Conservation (phyloP, 768 basidiomycete genomes). For the Pulveroboletus frians region DNA sequence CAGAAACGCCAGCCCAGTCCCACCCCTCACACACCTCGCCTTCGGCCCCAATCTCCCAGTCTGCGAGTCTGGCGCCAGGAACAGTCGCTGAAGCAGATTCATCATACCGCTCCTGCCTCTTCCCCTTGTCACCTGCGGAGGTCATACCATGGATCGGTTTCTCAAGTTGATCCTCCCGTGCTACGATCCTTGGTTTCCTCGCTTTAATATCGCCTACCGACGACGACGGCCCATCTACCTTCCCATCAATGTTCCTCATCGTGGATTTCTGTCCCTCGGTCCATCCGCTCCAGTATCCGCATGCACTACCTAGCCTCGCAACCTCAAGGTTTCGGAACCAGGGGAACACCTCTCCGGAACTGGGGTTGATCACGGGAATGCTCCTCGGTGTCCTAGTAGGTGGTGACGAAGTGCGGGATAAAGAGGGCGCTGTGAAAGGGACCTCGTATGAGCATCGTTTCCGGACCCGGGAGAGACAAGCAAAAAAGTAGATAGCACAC, state of each 20-base stretch:
- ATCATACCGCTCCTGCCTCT: conserved; percentile 10
- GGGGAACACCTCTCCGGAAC: conserved; percentile 20
- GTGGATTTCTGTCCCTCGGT: conserved; percentile 5
- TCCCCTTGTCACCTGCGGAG: conserved; percentile 11
- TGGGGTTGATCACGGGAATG: neutral
- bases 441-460: neutral
- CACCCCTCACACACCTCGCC: conserved; percentile 37
- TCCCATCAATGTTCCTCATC: neutral
- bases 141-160: neutral
- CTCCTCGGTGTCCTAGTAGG: neutral
- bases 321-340: conserved; percentile 33
- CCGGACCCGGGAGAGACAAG: neutral
- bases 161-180: conserved; percentile 10
- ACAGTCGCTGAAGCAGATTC: neutral
- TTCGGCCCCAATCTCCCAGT: conserved; percentile 21
- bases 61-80: neutral
- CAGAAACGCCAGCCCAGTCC: conserved; percentile 57
- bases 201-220: neutral
- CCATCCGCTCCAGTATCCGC: conserved; percentile 37
- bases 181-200: conserved; percentile 17
- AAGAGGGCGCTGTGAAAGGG: neutral
- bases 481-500: neutral
- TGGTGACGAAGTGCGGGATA: neutral
- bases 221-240: neutral
- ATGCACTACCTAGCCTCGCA: conserved; percentile 37